Conservation (phyloP, 2,329 filamentous ascomycete genomes). For the Aspergillus udagawae region DNA sequence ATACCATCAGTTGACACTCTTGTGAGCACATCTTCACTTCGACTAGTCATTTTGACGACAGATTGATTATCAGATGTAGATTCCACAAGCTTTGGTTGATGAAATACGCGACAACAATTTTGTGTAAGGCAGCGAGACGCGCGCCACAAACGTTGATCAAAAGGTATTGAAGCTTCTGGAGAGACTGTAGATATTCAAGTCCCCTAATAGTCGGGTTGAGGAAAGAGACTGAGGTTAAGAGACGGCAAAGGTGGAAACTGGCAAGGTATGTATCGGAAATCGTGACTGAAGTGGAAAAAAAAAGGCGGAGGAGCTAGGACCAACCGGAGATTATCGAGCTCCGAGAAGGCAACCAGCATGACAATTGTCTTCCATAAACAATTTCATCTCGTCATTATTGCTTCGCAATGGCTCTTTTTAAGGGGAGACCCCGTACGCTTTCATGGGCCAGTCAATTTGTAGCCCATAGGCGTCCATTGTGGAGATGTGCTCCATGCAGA, state of each 20-base stretch:
- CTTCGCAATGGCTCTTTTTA: conserved; percentile 25
- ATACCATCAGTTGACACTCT: conserved; percentile 43
- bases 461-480: conserved; percentile 18
- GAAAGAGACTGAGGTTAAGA: neutral
- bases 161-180: neutral
- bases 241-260: neutral
- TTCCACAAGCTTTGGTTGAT: neutral
- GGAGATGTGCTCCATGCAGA: conserved; percentile 30
- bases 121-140: neutral
- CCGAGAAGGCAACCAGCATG: conserved; percentile 24
- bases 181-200: neutral
- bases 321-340: conserved; percentile 27
- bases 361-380: conserved; percentile 1
- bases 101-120: neutral
- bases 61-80: neutral
- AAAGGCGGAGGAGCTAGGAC: conserved; percentile 33
- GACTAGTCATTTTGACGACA: conserved; percentile 26
- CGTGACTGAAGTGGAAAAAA: conserved; percentile 13
- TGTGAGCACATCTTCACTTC: conserved; percentile 33
- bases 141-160: neutral
- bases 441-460: conserved; percentile 28
- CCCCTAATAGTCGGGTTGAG: neutral
- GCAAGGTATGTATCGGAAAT: neutral
- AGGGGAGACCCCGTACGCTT: conserved; percentile 26
- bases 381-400: conserved; percentile 4